Conservation (phyloP, 768 basidiomycete genomes). For the Xerocomellus chrysenteron region DNA sequence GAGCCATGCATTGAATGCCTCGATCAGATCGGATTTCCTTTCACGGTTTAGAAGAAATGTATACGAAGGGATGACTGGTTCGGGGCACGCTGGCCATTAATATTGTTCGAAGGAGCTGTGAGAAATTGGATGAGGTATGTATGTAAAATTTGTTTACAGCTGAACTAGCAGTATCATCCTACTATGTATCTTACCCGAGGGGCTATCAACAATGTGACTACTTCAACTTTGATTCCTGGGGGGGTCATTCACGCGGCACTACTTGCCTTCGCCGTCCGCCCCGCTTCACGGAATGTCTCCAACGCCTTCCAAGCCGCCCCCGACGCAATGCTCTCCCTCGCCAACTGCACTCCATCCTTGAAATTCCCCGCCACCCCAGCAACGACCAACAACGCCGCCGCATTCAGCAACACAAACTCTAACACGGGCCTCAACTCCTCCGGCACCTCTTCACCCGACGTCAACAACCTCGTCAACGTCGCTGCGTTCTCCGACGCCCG, state of each 20-base stretch:
- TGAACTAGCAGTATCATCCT: no score
- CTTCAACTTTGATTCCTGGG: no score
- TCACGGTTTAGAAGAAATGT: slow-evolving; percentile 80
- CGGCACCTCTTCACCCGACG: slow-evolving; percentile 53
- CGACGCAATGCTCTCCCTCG: slow-evolving; percentile 58
- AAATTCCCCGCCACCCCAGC: slow-evolving; percentile 72
- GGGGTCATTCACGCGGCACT: no score
- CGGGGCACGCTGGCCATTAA: slow-evolving; percentile 35
- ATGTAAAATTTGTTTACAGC: no score
- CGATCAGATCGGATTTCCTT: slow-evolving; percentile 92
- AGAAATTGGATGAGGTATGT: slow-evolving; percentile 1
- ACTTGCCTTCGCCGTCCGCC: slow-evolving; percentile 8
- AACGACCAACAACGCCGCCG: slow-evolving; percentile 84
- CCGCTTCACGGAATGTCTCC: slow-evolving; percentile 48
- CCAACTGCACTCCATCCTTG: slow-evolving; percentile 68
- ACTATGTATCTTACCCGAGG: no score
- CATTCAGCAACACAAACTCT: slow-evolving; percentile 89
- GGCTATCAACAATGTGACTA: no score
- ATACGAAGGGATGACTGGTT: slow-evolving; percentile 57
- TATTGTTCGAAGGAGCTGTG: slow-evolving; percentile 19
- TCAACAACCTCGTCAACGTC: slow-evolving; percentile 65
- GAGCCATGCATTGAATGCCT: slow-evolving; percentile 93
- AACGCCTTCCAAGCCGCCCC: slow-evolving; percentile 62
- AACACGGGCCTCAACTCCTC: slow-evolving; percentile 59
- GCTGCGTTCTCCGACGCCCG: slow-evolving; percentile 79